Evolutionary conservation across 768 basidiomycete genomes (phyloP), one percentile per base, ranked within the genome.

Genomic region (Calvatia gigantea): DNA sequence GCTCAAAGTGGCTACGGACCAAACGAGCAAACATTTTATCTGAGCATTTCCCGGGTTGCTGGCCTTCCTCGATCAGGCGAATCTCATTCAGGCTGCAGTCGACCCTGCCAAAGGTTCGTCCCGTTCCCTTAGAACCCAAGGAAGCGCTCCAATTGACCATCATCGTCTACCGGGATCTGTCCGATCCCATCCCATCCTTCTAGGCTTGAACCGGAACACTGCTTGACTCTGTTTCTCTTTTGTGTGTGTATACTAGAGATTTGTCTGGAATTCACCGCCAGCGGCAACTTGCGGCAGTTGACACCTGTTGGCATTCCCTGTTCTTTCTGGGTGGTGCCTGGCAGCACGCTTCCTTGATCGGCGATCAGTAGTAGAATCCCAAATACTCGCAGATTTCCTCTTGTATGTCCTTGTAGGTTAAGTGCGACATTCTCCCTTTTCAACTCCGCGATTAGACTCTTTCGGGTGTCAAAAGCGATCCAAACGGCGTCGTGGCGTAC

Each of bases 321-420:
- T 60, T 60, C 37, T 23, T 50, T 25, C 31, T 38, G 23, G 23
- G 21, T 11, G 60, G 75, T 75, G 69, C 72, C 71, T 75, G 69
- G 61, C 56, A 60, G 58, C 58, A 67, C 68, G 63, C 68, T 72
- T 75, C 70, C 70, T 75, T 84, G 82, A 84, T 84, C 82, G 80
- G 80, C 75, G 80, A 84, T 84, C 82, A 84, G 73, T 62, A 65
- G 65, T 67, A 47, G 25, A 64, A 67, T 32, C 52, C n/a, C 52
- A 60, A 64, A 57, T 61, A 69, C 67, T 72, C 73, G 72, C 66
- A 68, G 66, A 51, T 67, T 69, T 47, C 54, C 54, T 55, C 17
- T 42, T 49, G 32, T 33, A 33, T 49, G 19, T 14, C 47, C 47
- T 35, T 50, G 49, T 38, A 19, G 49, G 39, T 50, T 44, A 47